Base-by-base conservation (phyloP, 192 early-diverging fungal genomes). In the Gaertneriomyces sp. region DNA sequence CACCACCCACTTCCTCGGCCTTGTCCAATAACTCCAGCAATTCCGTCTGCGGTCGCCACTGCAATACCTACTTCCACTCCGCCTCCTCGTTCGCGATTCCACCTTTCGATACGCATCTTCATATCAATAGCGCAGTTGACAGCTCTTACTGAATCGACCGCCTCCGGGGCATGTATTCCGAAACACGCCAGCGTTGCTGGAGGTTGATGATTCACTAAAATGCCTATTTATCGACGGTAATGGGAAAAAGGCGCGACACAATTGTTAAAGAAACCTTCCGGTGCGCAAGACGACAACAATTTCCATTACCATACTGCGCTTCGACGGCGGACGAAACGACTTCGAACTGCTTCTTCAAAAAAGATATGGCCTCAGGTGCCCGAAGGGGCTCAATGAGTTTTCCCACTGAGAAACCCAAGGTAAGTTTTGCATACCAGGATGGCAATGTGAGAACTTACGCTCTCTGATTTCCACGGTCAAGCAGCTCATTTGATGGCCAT, bases 401-500 rank as follows among this genome's bases (percentile, higher is more conserved):
- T 33, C 25, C 25, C 25, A 33, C 25, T 33, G 25, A 33, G 25
- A 33, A 33, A 33, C 25, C 25, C 0, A 33, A 33, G 2, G 25
- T 33, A 6, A 51, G n/a, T 57, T 57, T 33, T 33, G 25, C 25
- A 33, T 33, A 33, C 25, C 25, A 33, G 25, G 1, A 33, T 33
- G 25, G 2, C 25, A 33, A 2, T 33, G 25, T 33, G 25, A 33
- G 25, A 7, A 46, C 70, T 72, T 47, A 78, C 76, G 72, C 54
- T 78, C 61, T 41, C 70, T 33, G 25, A 78, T 25, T 38, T 78
- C 64, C n/a, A 65, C 65, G 1, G 61, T 63, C 14, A 78, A 12
- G 17, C 63, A 46, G 38, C 39, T 68, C 7, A 54, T 58, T 49
- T 68, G 66, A 16, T 49, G 53, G 16, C 52, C 42, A 16, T 46